Evolutionary conservation across 176 grass and related monocot species (phyloP).

Genomic region (Ampelocalamus luodianensis): DNA sequence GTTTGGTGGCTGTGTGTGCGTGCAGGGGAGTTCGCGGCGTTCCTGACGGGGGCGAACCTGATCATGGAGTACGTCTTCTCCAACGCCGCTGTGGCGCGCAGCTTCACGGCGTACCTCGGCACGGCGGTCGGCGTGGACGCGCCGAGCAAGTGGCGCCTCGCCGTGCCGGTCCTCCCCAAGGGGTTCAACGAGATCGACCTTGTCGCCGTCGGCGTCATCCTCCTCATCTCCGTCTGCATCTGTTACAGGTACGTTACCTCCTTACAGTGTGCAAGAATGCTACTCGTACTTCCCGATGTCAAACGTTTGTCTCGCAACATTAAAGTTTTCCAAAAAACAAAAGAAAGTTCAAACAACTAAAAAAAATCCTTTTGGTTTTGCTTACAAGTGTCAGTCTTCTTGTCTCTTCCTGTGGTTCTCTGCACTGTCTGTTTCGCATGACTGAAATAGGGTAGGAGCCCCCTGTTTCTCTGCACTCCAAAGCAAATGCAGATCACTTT

Average conservation of each 20-base stretch:
- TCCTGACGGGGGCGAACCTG: slow-evolving; percentile 89
- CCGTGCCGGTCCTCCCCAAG: slow-evolving; percentile 57
- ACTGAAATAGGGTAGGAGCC: background rate
- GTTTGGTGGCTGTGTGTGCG: background rate
- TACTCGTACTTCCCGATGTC: background rate
- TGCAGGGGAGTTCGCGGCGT: slow-evolving; percentile 90
- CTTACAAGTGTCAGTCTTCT: slow-evolving; percentile 28
- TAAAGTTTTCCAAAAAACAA: background rate
- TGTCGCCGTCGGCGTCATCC: slow-evolving; percentile 72
- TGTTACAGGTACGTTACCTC: slow-evolving; percentile 70
- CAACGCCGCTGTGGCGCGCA: slow-evolving; percentile 92
- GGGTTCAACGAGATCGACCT: slow-evolving; percentile 91
- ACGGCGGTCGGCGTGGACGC: slow-evolving; percentile 78
- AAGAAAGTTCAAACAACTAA: background rate
- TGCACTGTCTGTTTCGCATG: slow-evolving; percentile 5
- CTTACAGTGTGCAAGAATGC: background rate
- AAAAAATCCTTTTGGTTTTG: background rate
- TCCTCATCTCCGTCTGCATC: slow-evolving; percentile 84
- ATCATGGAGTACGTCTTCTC: slow-evolving; percentile 99
- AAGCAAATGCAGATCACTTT: background rate
- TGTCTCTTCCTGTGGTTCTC: slow-evolving; percentile 20
- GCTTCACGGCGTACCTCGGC: slow-evolving; percentile 97
- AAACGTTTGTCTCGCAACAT: background rate
- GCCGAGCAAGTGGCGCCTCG: slow-evolving; percentile 68
- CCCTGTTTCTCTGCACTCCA: slow-evolving; percentile 10